These are phyloP conservation scores for Coniosporium tulheliwenetii DNA, from an alignment of 2,329 filamentous ascomycete genomes.

Conservation along the genomic window DNA sequence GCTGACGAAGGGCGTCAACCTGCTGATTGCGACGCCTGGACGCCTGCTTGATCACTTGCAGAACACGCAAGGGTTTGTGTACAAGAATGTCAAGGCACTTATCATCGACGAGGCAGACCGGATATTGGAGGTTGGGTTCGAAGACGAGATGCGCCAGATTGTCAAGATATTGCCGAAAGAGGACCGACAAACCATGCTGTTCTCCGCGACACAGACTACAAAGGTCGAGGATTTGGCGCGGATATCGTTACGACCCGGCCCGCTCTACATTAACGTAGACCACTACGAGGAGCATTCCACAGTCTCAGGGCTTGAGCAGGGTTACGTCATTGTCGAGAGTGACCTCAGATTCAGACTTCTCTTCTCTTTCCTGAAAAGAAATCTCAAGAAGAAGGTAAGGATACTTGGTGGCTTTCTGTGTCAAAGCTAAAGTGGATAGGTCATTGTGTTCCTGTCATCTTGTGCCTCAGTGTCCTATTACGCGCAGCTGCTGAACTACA, in stretches of 20 bases:
- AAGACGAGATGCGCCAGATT: constrained; percentile 95
- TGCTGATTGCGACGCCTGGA: constrained; percentile 86
- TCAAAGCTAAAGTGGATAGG: constrained; percentile 46
- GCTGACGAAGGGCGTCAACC: constrained; percentile 82
- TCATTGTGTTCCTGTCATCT: constrained; percentile 66
- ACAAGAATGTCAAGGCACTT: constrained; percentile 83
- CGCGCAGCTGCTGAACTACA: constrained; percentile 90
- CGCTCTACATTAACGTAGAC: constrained; percentile 95
- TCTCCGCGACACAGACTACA: constrained; percentile 94
- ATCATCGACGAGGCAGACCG: constrained; percentile 96
- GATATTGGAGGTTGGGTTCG: constrained; percentile 93
- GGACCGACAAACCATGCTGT: constrained; percentile 89
- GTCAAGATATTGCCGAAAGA: constrained; percentile 84
- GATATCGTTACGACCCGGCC: constrained; percentile 80
- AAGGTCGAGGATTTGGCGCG: constrained; percentile 95
- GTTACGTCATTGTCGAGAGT: constrained; percentile 84
- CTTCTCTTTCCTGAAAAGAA: constrained; percentile 85
- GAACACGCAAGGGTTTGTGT: constrained; percentile 77
- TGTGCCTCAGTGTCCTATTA: constrained; percentile 95
- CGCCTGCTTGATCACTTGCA: constrained; percentile 86
- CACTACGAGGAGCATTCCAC: constrained; percentile 79
- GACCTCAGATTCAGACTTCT: constrained; percentile 88
- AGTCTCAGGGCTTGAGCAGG: constrained; percentile 86
- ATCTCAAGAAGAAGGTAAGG: constrained; percentile 78
- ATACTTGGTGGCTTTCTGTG: constrained; percentile 74